Evolutionary conservation across 352 stramenopile species (phyloP).

Genomic region (Globisporangium lucens): DNA sequence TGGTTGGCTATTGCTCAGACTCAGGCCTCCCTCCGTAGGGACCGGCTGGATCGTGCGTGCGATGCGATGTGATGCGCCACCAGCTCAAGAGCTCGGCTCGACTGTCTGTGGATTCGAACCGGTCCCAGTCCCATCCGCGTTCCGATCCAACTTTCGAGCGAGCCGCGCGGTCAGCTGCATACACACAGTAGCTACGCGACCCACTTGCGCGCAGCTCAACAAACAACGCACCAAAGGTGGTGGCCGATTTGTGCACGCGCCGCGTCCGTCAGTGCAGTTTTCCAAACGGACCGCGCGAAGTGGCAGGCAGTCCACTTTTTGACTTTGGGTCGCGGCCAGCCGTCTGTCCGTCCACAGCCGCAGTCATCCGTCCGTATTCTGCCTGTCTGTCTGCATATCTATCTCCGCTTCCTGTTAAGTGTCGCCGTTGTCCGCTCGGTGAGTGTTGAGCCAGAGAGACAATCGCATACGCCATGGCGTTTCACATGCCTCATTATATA

Average conservation of each 20-base stretch:
- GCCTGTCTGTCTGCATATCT: constrained; percentile 7
- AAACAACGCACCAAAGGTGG: not conserved
- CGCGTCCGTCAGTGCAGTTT: constrained; percentile 8
- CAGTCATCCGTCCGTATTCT: not conserved
- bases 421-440: not conserved
- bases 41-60: not conserved
- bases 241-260: constrained; percentile 10
- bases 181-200: not conserved
- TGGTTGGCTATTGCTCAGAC: not conserved
- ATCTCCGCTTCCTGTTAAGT: not conserved
- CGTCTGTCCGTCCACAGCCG: constrained; percentile 4
- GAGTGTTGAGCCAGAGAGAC: not conserved
- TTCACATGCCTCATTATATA: not conserved
- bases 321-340: not conserved
- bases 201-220: not conserved
- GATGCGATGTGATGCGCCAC: constrained; percentile 4
- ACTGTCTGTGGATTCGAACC: constrained; percentile 5
- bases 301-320: constrained; percentile 9
- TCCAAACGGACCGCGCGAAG: not conserved
- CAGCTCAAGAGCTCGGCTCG: not conserved
- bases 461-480: not conserved
- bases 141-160: constrained; percentile 4
- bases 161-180: not conserved
- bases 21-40: not conserved
- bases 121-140: constrained; percentile 2